These are phyloP conservation scores for Phylloporus sp. DNA, from an alignment of 768 basidiomycete genomes.

Conservation along the genomic window DNA sequence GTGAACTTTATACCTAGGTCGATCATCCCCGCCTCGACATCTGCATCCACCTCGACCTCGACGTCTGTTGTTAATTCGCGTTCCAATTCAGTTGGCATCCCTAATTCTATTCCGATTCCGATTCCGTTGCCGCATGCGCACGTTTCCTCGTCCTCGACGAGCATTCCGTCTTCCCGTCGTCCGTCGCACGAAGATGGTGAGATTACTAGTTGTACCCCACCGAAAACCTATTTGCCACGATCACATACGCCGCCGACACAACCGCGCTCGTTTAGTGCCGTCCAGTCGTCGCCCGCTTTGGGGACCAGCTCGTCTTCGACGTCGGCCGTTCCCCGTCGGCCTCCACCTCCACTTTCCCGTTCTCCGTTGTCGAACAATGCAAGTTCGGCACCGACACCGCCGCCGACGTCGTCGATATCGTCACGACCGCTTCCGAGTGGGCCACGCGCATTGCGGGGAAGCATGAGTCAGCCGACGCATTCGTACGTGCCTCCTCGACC, in stretches of 20 bases:
- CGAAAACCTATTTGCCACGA: slow-evolving; percentile 34
- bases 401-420: too few species aligned
- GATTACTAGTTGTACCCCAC: slow-evolving; percentile 38
- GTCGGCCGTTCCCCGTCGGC: slow-evolving; percentile 25
- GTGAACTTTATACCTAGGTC: neutral
- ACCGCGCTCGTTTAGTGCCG: slow-evolving; percentile 41
- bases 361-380: slow-evolving; percentile 24
- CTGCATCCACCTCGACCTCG: slow-evolving; percentile 18
- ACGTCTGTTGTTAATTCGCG: slow-evolving; percentile 21
- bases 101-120: slow-evolving; percentile 4
- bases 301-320: slow-evolving; percentile 22
- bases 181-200: slow-evolving; percentile 51
- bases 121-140: neutral
- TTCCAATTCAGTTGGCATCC: slow-evolving; percentile 22
- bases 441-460: slow-evolving; percentile 36
- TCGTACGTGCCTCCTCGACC: slow-evolving; percentile 17
- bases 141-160: slow-evolving; percentile 5
- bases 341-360: slow-evolving; percentile 29
- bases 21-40: slow-evolving; percentile 5
- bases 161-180: slow-evolving; percentile 20
- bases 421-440: slow-evolving; percentile 37
- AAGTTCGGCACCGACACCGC: slow-evolving; percentile 15
- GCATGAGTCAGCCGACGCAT: slow-evolving; percentile 21
- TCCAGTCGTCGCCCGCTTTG: slow-evolving; percentile 23
- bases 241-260: slow-evolving; percentile 44